phyloP scores from a whole-genome alignment of 202 grass and related monocot species.

The Setaria viridis region DNA sequence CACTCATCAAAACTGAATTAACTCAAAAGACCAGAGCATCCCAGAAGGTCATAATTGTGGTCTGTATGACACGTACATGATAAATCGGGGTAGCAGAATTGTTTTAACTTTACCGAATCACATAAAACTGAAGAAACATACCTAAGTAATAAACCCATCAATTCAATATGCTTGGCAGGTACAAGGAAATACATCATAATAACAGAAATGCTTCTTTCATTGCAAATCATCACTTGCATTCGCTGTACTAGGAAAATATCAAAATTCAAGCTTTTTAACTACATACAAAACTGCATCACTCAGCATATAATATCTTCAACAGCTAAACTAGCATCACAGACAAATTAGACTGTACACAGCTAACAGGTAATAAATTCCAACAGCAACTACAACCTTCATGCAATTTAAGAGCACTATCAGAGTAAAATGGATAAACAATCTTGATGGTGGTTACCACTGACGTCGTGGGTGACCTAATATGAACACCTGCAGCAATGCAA shows the following conservation, averaged over 20 bases:
- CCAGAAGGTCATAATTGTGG: too few relatives aligned
- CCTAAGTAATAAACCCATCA: too few relatives aligned
- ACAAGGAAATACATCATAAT: background rate
- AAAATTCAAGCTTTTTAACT: background rate
- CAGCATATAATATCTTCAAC: background rate
- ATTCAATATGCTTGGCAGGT: background rate
- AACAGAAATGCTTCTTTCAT: background rate
- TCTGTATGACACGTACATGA: background rate
- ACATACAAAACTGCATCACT: too few relatives aligned
- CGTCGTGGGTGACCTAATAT: too few relatives aligned
- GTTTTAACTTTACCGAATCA: background rate
- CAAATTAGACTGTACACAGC: background rate
- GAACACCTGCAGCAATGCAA: background rate
- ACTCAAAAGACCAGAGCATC: background rate
- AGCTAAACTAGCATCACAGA: background rate
- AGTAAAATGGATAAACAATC: background rate
- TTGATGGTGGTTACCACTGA: background rate
- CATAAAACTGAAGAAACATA: background rate
- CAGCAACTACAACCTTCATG: background rate
- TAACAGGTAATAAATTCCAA: background rate
- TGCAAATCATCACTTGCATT: background rate
- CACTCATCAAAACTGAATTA: too few relatives aligned
- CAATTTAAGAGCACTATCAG: too few relatives aligned
- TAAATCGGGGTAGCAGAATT: background rate
- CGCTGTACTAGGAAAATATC: background rate